Conservation (phyloP, 177 flowering plant species). For the Vitis hybrid region DNA sequence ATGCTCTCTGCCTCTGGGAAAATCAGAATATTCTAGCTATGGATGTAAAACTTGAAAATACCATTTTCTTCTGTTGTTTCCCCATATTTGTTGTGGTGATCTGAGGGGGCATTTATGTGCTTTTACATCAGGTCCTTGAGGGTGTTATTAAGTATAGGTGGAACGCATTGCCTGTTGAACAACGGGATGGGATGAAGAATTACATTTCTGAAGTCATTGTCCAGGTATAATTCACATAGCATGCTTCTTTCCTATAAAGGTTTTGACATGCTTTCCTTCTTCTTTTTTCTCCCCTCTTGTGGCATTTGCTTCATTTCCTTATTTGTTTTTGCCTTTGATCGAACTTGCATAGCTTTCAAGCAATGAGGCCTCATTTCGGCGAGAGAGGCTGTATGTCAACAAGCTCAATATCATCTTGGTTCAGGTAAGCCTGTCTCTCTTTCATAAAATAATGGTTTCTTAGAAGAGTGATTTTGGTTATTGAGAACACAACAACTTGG, state of each 20-base stretch:
- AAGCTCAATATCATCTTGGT: slow-evolving; percentile 92
- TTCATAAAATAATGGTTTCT: background rate
- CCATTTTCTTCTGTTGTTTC: background rate
- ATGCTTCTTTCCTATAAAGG: background rate
- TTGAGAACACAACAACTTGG: no score
- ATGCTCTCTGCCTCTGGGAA: background rate
- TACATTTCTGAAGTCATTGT: slow-evolving; percentile 97
- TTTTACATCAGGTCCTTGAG: slow-evolving; percentile 72
- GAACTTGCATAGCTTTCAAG: slow-evolving; percentile 70
- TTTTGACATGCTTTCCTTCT: background rate
- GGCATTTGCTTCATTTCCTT: background rate
- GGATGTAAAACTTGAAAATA: background rate
- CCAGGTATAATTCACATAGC: slow-evolving; percentile 48
- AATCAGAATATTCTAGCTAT: background rate
- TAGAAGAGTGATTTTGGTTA: background rate
- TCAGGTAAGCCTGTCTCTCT: slow-evolving; percentile 49
- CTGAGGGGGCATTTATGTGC: background rate
- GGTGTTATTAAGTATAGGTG: slow-evolving; percentile 98
- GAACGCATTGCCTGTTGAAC: slow-evolving; percentile 96
- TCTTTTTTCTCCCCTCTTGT: background rate
- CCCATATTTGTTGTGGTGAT: background rate
- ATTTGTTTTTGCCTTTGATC: background rate
- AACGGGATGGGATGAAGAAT: slow-evolving; percentile 98
- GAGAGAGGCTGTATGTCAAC: slow-evolving; percentile 92
- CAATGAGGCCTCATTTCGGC: slow-evolving; percentile 82